Percentiles rank a stretch among this genome's conserved stretches.
phyloP scores from a whole-genome alignment of 192 early-diverging fungal species.

The Allomyces macrogynus region DNA sequence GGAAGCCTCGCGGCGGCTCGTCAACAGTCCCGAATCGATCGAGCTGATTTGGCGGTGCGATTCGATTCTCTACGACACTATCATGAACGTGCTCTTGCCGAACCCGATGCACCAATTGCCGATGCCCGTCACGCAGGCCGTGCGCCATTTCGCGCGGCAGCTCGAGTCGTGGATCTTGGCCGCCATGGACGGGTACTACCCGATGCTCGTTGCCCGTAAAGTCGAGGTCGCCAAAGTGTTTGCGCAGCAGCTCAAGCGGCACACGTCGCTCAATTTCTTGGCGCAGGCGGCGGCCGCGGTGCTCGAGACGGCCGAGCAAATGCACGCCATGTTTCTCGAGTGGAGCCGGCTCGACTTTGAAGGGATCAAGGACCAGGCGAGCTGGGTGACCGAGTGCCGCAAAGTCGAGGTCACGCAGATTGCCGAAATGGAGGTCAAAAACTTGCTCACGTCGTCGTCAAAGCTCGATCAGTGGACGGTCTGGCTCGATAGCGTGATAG shows the following conservation, averaged over 20 bases:
- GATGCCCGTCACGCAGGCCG: conserved; percentile 12
- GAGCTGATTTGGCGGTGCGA: conserved; percentile 29
- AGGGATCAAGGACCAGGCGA: conserved; percentile 17
- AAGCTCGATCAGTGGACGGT: conserved; percentile 19
- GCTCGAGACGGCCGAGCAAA: conserved; percentile 9
- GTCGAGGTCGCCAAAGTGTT: conserved; percentile 23
- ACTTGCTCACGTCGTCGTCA: conserved; percentile 8
- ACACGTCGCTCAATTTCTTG: conserved; percentile 19
- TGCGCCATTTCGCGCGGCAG: conserved; percentile 10
- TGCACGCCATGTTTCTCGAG: conserved; percentile 14
- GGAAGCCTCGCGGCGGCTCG: conserved; percentile 5
- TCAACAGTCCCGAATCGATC: conserved; percentile 10
- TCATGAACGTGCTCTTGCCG: conserved; percentile 11
- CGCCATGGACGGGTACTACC: conserved; percentile 7
- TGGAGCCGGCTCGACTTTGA: conserved; percentile 24
- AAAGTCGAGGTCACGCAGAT: conserved; percentile 15
- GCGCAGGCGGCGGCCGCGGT: conserved; percentile 18
- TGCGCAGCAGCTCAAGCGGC: conserved; percentile 18
- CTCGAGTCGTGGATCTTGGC: conserved; percentile 13
- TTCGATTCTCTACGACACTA: conserved; percentile 25
- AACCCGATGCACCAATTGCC: conserved; percentile 13
- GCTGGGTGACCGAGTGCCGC: conserved; percentile 27
- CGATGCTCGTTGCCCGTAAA: conserved; percentile 9
- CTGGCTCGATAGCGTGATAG: conserved; percentile 15
- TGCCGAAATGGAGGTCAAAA: conserved; percentile 14